Evolutionary conservation across 768 basidiomycete genomes (phyloP).

Genomic region (Amyloporia xantha): DNA sequence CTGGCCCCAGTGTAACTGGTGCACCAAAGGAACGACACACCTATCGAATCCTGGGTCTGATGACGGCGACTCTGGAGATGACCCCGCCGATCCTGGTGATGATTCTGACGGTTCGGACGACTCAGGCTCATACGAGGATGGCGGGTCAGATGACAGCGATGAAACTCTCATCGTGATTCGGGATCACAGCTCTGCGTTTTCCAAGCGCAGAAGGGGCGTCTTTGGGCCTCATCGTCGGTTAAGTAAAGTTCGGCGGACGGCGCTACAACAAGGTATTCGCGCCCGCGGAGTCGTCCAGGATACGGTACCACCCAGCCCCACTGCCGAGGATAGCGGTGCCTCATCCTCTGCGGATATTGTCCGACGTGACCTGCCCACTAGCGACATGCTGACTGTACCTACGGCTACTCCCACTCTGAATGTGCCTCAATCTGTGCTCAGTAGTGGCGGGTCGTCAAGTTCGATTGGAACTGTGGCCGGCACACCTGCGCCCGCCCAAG

Average conservation of each 20-base stretch:
- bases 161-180: background rate
- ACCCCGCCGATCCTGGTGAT: conserved; percentile 8
- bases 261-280: background rate
- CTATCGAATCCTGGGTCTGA: conserved; percentile 11
- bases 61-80: conserved; percentile 6
- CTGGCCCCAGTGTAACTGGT: conserved; percentile 53
- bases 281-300: background rate
- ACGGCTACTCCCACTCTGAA: background rate
- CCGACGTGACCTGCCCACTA: background rate
- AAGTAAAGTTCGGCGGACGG: background rate
- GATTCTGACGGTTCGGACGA: conserved; percentile 3
- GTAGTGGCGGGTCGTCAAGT: conserved; percentile 5
- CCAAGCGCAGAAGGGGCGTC: background rate
- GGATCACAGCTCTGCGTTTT: background rate
- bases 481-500: conserved; percentile 25
- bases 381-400: background rate
- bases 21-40: conserved; percentile 24
- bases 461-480: conserved; percentile 18
- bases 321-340: background rate
- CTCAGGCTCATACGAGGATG: conserved; percentile 8
- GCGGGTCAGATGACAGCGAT: conserved; percentile 2
- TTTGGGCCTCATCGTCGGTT: conserved; percentile 12
- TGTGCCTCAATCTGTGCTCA: background rate
- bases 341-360: too few species aligned
- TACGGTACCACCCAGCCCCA: background rate